Evolutionary conservation across 805 yeast species (phyloP).

Genomic region (Schizosaccharomyces japonicus): DNA sequence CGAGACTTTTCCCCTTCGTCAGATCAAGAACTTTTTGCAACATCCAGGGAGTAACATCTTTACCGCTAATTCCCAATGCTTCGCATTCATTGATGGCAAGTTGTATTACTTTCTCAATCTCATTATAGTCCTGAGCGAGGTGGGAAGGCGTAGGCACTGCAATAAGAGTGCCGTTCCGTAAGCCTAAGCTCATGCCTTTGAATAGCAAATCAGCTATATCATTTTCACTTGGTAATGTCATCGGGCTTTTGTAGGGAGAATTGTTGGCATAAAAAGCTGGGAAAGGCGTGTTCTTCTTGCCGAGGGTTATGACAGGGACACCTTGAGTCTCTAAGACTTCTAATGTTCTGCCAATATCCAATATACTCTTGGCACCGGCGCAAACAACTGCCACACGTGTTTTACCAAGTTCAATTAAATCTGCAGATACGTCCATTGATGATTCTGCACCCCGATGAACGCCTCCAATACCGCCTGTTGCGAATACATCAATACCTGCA

Average conservation of each 20-base stretch:
- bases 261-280: constrained; percentile 71
- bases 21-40: constrained; percentile 36
- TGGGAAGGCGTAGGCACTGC: constrained; percentile 63
- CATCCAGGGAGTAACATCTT: constrained; percentile 57
- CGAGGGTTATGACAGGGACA: constrained; percentile 53
- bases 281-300: constrained; percentile 27
- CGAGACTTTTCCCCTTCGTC: constrained; percentile 49
- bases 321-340: constrained; percentile 83
- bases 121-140: constrained; percentile 29
- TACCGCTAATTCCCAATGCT: constrained; percentile 33
- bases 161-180: constrained; percentile 47
- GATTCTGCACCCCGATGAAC: constrained; percentile 57
- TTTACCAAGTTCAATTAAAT: constrained; percentile 56
- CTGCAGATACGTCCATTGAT: constrained; percentile 17
- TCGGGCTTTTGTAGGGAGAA: constrained; percentile 53
- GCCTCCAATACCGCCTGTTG: constrained; percentile 87
- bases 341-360: constrained; percentile 58
- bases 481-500: constrained; percentile 66
- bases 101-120: constrained; percentile 33
- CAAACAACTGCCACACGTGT: constrained; percentile 81
- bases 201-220: constrained; percentile 41
- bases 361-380: constrained; percentile 70
- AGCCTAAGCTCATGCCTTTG: constrained; percentile 24
- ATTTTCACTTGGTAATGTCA: constrained; percentile 26
- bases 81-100: constrained; percentile 36